phyloP scores from a whole-genome alignment of 495 filamentous ascomycete species.

The Platismatia glauca region DNA sequence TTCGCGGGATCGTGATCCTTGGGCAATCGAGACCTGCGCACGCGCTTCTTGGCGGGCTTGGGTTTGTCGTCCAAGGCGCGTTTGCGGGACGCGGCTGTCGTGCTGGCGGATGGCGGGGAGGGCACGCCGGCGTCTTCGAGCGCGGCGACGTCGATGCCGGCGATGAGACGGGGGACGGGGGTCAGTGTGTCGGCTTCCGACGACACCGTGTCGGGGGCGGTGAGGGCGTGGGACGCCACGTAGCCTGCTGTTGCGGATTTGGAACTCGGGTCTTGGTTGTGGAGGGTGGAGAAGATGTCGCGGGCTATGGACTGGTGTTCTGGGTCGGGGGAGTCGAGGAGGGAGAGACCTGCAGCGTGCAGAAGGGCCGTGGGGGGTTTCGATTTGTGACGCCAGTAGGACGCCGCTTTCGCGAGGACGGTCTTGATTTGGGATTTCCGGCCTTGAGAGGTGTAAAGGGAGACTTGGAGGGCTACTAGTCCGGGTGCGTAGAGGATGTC shows the following conservation, averaged over 20 bases:
- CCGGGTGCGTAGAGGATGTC: constrained; percentile 77
- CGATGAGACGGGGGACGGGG: constrained; percentile 53
- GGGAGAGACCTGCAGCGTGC: constrained; percentile 66
- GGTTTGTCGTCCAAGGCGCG: constrained; percentile 44
- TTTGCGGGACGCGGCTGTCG: constrained; percentile 42
- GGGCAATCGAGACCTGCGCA: constrained; percentile 59
- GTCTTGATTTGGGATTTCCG: constrained; percentile 63
- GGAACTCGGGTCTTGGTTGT: constrained; percentile 53
- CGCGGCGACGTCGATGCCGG: constrained; percentile 54
- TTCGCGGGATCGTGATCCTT: constrained; percentile 71
- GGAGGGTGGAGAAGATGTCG: constrained; percentile 63
- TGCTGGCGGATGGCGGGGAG: constrained; percentile 38
- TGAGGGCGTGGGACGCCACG: constrained; percentile 65
- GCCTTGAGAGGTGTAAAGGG: constrained; percentile 69
- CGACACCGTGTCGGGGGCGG: constrained; percentile 48
- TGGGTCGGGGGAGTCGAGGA: constrained; percentile 61
- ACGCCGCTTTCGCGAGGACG: constrained; percentile 70
- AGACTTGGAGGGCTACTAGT: constrained; percentile 70
- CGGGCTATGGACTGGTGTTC: constrained; percentile 60
- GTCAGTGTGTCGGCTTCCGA: constrained; percentile 56
- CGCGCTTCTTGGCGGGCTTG: constrained; percentile 50
- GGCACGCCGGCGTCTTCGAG: constrained; percentile 75
- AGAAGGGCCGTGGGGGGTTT: constrained; percentile 53
- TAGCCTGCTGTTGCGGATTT: constrained; percentile 64
- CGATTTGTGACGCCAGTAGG: constrained; percentile 61